Evolutionary conservation across 805 yeast species (phyloP), one percentile per base, ranked within the genome.

Genomic region (Ogataea naganishii): DNA sequence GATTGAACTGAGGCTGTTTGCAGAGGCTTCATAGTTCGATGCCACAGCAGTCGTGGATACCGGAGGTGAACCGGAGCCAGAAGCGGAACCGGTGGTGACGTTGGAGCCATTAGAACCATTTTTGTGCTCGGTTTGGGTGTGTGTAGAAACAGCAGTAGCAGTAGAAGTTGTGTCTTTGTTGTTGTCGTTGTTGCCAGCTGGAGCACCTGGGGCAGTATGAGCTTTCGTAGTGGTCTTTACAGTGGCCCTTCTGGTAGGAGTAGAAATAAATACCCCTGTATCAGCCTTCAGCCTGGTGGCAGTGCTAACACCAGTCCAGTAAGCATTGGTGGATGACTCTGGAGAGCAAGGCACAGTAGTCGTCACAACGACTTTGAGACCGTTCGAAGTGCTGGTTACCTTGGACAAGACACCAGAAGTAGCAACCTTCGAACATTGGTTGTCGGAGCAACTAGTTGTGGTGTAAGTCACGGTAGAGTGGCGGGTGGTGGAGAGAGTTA

Each of bases 341-440:
- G 29, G 19, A 8, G 29, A 18, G 5, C 11, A 27, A 14, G 7
- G 29, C 14, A 3, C 16, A 5, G n/a, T 14, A 5, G 30, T 27
- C 15, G 15, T 15, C 11, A 19, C 30, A 12, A 24, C 21, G 7
- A 5, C 4, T 5, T 7, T 5, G 12, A 24, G 15, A 9, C 30
- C 30, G n/a, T 12, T 14, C 4, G 24, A 10, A 11, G 19, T 5
- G 6, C 9, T 6, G 9, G 20, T 6, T 6, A 19, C 8, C 10
- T 20, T 11, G n/a, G 20, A n/a, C 6, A 20, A n/a, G 12, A 27
- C 30, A 20, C 30, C 30, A 46, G 80, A 78, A 36, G 83, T 82
- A 19, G 82, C 75, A 26, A 77, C 83, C 12, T 63, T 81, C 26
- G 77, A 78, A 50, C 64, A 58, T 16, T 38, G 36, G 41, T 49